Base-by-base conservation (phyloP, 2,329 filamentous ascomycete genomes). In the Corynespora cassiicola region DNA sequence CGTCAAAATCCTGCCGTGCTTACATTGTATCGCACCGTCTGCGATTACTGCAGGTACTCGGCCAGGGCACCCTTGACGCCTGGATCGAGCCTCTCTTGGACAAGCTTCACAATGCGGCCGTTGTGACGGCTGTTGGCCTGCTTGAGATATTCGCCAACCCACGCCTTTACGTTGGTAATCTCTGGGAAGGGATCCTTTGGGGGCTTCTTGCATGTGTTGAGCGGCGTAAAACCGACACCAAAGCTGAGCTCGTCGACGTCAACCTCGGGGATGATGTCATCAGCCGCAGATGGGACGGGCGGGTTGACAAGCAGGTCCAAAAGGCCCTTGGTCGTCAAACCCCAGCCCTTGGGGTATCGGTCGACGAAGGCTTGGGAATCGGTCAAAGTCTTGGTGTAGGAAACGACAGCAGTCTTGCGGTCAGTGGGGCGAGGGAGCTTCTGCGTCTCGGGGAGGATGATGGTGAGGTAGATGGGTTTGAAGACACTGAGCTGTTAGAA, bases 161-260 rank as follows among this genome's bases (percentile, higher is more conserved):
- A 99, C 7, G 64, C 68, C 65, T 86, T 87, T 36, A 90, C 87
- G 37, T 90, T 85, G 5, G 82, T 79, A 10, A 96, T 84, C 45
- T 96, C 87, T 1, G 91, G 87, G 75, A 90, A 97, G 14, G 91
- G 87, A 65, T 97, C 94, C 34, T 78, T 79, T 1, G 81, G 73
- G 4, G 82, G 75, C 42, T 84, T 84, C 66, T 86, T 89, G 74
- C 92, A 94, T 0, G 92, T 96, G 73, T 92, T 95, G 47, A 99
- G 80, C 20, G 88, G 86, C 1, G 94, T 97, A 71, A 95, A 99
- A 7, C 90, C 92, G 50, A 96, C 85, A 17, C 94, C 94, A 61
- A 99, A 99, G 18, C 89, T 86, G 52, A 96, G 84, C 65, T 99
- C 94, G 58, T 99, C 94, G 17, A 96, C 88, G 58, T 97, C 92